Conservation (phyloP, 345 rosid species). For the Melaleuca alternifolia region DNA sequence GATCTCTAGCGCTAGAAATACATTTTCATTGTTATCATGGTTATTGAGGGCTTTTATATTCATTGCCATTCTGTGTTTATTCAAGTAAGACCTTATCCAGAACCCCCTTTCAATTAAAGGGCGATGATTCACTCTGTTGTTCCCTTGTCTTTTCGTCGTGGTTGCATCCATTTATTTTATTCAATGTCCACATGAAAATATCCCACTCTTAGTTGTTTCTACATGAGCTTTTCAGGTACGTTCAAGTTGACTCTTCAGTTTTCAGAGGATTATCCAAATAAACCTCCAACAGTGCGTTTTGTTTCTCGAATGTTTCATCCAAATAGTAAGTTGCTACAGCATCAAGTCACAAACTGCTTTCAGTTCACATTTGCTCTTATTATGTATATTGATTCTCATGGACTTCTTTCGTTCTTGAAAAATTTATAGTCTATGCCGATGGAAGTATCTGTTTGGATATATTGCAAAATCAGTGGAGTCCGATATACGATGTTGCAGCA, state of each 20-base stretch:
- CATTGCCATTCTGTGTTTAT: neutral
- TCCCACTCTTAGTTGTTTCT: neutral
- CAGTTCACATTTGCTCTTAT: neutral
- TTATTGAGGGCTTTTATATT: neutral
- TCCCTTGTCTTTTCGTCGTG: neutral
- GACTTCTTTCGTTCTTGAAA: neutral
- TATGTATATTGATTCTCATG: neutral
- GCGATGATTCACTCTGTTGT: neutral
- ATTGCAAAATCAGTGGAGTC: slow-evolving; percentile 97
- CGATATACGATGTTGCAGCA: slow-evolving; percentile 95
- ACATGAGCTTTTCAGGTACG: slow-evolving; percentile 24
- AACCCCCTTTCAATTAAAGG: neutral
- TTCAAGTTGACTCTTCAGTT: slow-evolving; percentile 53
- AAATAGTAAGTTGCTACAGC: slow-evolving; percentile 23
- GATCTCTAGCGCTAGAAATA: neutral
- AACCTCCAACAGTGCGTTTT: slow-evolving; percentile 48
- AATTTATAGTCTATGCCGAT: slow-evolving; percentile 74
- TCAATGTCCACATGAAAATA: neutral
- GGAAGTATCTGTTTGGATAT: slow-evolving; percentile 97
- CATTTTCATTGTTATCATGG: neutral
- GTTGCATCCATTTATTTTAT: neutral
- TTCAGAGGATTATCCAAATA: slow-evolving; percentile 51
- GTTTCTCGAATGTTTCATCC: slow-evolving; percentile 59
- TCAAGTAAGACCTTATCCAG: neutral
- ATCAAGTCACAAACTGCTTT: neutral